phyloP scores from a whole-genome alignment of 1,284 basidiomycete genomes.

The Moniliophthora roreri region DNA sequence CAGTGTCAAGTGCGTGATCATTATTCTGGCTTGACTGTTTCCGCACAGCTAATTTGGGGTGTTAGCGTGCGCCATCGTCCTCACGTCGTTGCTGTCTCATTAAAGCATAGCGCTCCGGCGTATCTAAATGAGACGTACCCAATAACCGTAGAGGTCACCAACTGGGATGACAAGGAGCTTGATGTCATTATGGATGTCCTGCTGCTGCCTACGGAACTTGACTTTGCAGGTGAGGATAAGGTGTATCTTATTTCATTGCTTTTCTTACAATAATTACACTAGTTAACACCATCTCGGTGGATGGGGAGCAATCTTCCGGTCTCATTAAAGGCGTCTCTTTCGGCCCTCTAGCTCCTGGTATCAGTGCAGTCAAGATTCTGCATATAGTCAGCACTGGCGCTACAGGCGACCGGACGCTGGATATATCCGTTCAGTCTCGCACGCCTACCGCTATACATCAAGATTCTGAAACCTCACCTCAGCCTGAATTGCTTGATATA shows the following conservation, averaged over 20 bases:
- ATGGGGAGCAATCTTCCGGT: constrained; percentile 60
- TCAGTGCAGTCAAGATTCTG: constrained; percentile 56
- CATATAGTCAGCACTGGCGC: constrained; percentile 57
- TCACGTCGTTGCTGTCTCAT: constrained; percentile 53
- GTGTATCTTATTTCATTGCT: no score
- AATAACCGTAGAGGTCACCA: constrained; percentile 65
- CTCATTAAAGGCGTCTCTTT: constrained; percentile 72
- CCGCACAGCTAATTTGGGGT: constrained; percentile 3
- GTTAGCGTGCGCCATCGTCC: constrained; percentile 63
- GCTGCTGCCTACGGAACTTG: constrained; percentile 76
- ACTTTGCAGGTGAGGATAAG: constrained; percentile 73
- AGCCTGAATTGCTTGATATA: constrained; percentile 34
- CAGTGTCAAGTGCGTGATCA: constrained; percentile 46
- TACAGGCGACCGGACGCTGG: constrained; percentile 65
- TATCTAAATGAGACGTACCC: constrained; percentile 79
- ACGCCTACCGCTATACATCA: constrained; percentile 24
- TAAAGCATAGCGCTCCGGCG: constrained; percentile 64
- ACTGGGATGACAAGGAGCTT: constrained; percentile 66
- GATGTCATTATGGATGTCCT: constrained; percentile 72
- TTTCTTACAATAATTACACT: not conserved
- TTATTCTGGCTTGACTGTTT: constrained; percentile 2
- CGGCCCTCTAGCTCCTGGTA: constrained; percentile 60
- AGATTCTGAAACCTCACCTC: constrained; percentile 14
- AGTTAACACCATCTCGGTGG: constrained; percentile 68
- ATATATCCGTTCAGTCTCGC: constrained; percentile 73